Conservation (phyloP, 169 alveolate species). For the Babesia bovis region DNA sequence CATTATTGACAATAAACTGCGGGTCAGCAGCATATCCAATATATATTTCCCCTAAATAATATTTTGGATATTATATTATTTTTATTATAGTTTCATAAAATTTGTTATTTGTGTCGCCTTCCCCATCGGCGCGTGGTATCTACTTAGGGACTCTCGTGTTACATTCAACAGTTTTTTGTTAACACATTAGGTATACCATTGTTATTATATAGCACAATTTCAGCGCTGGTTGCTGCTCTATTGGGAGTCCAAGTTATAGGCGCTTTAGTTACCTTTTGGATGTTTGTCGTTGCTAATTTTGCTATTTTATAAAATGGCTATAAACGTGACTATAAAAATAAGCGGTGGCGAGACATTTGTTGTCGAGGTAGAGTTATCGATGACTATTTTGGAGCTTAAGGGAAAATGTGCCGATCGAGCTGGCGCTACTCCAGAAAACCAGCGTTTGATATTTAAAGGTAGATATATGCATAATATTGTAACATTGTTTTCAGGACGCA, state of each 20-base stretch:
- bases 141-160: no score
- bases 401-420: slow-evolving; percentile 57
- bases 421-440: slow-evolving; percentile 63
- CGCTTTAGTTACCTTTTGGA: background rate
- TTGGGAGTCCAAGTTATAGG: background rate
- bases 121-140: slow-evolving; percentile 20
- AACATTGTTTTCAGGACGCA: slow-evolving; percentile 73
- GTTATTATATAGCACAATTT: background rate
- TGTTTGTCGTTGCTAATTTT: background rate
- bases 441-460: slow-evolving; percentile 66
- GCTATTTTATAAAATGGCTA: slow-evolving; percentile 4
- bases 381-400: slow-evolving; percentile 62
- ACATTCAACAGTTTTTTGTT: no score
- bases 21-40: no score
- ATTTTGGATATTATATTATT: no score
- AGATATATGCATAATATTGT: no score
- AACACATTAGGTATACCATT: no score
- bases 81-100: no score
- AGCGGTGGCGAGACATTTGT: slow-evolving; percentile 66
- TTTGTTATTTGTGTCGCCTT: no score
- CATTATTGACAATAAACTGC: no score
- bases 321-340: slow-evolving; percentile 48
- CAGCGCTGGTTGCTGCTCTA: background rate
- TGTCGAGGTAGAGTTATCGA: slow-evolving; percentile 60
- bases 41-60: no score